Evolutionary conservation across 176 grass and related monocot species (phyloP).

Genomic region (Cenchrus americanus): DNA sequence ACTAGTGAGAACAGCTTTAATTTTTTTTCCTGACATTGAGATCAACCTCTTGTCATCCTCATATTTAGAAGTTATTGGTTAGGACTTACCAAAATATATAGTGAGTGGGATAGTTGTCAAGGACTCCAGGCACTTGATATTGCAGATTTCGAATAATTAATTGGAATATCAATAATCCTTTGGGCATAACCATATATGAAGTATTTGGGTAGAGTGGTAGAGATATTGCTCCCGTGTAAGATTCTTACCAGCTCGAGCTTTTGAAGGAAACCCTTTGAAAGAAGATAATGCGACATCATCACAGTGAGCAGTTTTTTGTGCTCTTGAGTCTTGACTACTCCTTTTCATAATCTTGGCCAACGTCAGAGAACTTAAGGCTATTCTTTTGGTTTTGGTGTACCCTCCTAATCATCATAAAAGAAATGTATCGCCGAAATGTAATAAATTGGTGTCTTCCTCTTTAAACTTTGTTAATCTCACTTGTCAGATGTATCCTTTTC

Average conservation of each 20-base stretch:
- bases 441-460: constrained; percentile 9
- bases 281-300: background rate
- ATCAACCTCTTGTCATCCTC: background rate
- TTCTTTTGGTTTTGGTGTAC: background rate
- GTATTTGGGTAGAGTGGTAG: no score
- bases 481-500: background rate
- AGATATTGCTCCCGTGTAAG: no score
- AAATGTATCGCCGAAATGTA: constrained; percentile 4
- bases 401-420: constrained; percentile 36
- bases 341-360: background rate
- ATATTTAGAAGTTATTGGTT: constrained; percentile 2
- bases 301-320: constrained; percentile 7
- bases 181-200: background rate
- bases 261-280: background rate
- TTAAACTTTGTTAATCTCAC: background rate
- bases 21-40: constrained; percentile 10
- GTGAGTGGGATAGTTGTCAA: background rate
- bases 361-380: background rate
- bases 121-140: background rate
- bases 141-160: background rate
- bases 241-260: no score
- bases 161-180: background rate
- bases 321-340: constrained; percentile 23
- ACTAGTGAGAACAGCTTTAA: no score
- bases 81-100: background rate